Percentiles rank a stretch among this genome's conserved stretches.
Evolutionary conservation across 202 grass and related monocot species (phyloP).

Genomic region (Carex sylvatica): DNA sequence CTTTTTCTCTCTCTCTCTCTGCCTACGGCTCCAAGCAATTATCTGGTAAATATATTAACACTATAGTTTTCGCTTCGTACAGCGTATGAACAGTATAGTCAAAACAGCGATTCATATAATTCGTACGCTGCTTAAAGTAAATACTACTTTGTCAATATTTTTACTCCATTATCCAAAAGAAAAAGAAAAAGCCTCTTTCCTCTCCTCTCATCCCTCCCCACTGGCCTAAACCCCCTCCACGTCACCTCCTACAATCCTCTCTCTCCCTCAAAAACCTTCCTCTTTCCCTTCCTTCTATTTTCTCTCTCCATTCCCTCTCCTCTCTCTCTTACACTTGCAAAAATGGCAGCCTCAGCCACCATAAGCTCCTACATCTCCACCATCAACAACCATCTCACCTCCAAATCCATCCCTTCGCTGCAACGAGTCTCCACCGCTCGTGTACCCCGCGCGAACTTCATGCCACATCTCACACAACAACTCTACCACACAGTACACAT

Average conservation of each 20-base stretch:
- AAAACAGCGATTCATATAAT: too few species aligned
- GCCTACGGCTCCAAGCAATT: too few species aligned
- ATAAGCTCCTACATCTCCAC: conserved; percentile 1
- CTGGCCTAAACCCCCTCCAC: conserved; percentile 33
- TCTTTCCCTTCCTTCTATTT: not conserved
- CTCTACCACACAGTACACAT: conserved; percentile 16
- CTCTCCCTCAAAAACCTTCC: not conserved
- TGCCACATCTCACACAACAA: conserved; percentile 25
- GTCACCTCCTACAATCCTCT: conserved; percentile 27
- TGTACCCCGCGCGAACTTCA: conserved; percentile 33
- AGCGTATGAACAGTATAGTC: too few species aligned
- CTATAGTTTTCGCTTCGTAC: too few species aligned
- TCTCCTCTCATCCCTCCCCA: conserved; percentile 15
- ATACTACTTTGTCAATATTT: too few species aligned
- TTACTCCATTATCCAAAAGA: too few species aligned
- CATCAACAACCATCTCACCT: conserved; percentile 8
- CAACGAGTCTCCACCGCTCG: conserved; percentile 37
- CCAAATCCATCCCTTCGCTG: not conserved
- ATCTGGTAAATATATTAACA: too few species aligned
- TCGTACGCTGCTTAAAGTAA: too few species aligned
- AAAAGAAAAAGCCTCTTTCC: too few species aligned
- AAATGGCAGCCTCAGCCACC: conserved; percentile 35
- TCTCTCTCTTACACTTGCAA: conserved; percentile 22
- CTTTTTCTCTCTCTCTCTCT: too few species aligned
- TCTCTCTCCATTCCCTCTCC: not conserved